These are phyloP conservation scores for Carex littledalei DNA, from an alignment of 176 grass and related monocot species.

Conservation along the genomic window DNA sequence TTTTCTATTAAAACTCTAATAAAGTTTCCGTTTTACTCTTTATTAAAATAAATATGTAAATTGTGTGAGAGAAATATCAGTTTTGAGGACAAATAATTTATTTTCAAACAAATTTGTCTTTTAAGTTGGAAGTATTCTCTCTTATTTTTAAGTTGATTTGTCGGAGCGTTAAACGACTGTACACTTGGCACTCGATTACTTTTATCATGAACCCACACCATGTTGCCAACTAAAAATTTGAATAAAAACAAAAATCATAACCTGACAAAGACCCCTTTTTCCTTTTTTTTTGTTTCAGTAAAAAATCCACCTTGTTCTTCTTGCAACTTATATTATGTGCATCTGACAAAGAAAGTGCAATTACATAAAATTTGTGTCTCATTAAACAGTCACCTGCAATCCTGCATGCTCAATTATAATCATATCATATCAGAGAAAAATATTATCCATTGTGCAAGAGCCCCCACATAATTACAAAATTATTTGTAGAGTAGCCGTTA, in stretches of 20 bases:
- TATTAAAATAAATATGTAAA: too few relatives aligned
- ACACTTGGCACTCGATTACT: background rate
- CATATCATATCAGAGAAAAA: background rate
- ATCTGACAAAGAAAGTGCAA: background rate
- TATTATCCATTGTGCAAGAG: background rate
- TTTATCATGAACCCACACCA: background rate
- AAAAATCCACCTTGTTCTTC: background rate
- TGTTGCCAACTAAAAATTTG: background rate
- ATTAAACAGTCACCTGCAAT: constrained; percentile 6
- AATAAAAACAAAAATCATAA: background rate
- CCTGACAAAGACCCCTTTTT: background rate
- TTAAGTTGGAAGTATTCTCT: too few relatives aligned
- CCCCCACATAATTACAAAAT: background rate
- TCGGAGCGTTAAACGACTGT: too few relatives aligned
- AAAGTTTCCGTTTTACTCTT: too few relatives aligned
- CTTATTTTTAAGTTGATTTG: too few relatives aligned
- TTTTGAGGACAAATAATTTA: too few relatives aligned
- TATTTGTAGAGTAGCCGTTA: background rate
- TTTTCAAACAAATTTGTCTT: too few relatives aligned
- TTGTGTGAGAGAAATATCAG: too few relatives aligned
- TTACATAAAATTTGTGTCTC: background rate
- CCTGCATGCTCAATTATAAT: background rate
- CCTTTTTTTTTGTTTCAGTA: background rate
- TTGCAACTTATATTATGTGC: background rate
- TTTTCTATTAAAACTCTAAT: too few relatives aligned